A percentile compares a stretch with the other conserved stretches of the same genome.
Evolutionary conservation across 257 asterid species (phyloP).

Genomic region (Echium plantagineum): DNA sequence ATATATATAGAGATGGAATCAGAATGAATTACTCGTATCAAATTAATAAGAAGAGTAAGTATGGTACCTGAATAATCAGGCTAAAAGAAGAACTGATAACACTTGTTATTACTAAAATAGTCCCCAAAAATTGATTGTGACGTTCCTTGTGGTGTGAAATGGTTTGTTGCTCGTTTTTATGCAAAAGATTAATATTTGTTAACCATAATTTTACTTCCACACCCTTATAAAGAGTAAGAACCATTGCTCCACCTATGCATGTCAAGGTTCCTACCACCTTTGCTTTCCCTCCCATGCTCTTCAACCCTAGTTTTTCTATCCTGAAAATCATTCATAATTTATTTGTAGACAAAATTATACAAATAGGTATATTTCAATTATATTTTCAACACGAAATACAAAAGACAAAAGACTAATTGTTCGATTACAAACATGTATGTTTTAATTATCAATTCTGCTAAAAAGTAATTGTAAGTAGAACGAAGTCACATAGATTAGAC

Average conservation of each 20-base stretch:
- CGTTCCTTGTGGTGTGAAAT: constrained; percentile 1
- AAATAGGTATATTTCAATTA: no score
- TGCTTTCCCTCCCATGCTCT: constrained; percentile 46
- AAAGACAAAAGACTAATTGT: no score
- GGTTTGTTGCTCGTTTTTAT: constrained; percentile 7
- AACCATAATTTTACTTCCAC: constrained; percentile 31
- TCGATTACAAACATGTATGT: no score
- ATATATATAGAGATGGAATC: no score
- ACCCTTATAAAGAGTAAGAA: constrained; percentile 58
- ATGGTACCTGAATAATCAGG: no score
- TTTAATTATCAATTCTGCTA: no score
- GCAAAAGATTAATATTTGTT: constrained; percentile 17
- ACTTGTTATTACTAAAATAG: constrained; percentile 27
- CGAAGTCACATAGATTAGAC: no score
- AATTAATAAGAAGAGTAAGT: no score
- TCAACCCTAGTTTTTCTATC: constrained; percentile 45
- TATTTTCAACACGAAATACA: no score
- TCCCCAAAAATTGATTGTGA: constrained; percentile 27
- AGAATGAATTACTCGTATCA: no score
- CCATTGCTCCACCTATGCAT: constrained; percentile 67
- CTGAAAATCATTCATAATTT: constrained; percentile 26
- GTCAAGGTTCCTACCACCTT: constrained; percentile 46
- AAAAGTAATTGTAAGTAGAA: no score
- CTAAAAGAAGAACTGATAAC: constrained; percentile 14
- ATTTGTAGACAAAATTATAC: no score